A percentile compares a stretch with the other conserved stretches of the same genome.
These are phyloP conservation scores for Funneliformis geosporum DNA, from an alignment of 192 early-diverging fungal species.

Conservation along the genomic window DNA sequence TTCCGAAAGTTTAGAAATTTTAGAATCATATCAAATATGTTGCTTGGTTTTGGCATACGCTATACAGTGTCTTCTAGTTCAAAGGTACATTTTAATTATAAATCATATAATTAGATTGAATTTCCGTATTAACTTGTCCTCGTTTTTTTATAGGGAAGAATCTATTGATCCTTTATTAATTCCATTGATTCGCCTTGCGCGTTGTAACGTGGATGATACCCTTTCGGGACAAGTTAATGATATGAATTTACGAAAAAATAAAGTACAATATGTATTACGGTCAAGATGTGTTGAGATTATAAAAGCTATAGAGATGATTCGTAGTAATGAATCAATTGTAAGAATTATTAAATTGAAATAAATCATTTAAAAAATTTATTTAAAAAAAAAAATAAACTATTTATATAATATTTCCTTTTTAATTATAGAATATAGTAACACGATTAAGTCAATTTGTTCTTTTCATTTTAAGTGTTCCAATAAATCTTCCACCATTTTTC, in stretches of 20 bases:
- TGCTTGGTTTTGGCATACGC: constrained; percentile 3
- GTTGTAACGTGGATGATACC: neutral
- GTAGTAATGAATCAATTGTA: neutral
- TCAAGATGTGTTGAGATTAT: neutral
- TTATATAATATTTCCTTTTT: neutral
- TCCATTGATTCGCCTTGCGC: constrained; percentile 7
- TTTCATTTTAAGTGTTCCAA: neutral
- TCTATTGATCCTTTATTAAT: neutral
- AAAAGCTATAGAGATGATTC: neutral
- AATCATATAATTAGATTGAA: neutral
- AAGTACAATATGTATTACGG: neutral
- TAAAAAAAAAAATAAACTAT: neutral
- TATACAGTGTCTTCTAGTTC: neutral
- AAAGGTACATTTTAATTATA: neutral
- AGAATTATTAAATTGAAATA: neutral
- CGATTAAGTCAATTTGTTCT: neutral
- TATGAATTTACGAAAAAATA: neutral
- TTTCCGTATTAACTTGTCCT: neutral
- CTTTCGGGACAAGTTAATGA: neutral
- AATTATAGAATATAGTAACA: neutral
- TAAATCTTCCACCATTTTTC: constrained; percentile 19
- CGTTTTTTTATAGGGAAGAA: neutral
- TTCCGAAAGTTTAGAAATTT: constrained; percentile 12
- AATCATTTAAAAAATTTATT: neutral
- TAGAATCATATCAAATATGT: constrained; percentile 25